Evolutionary conservation across 2,329 filamentous ascomycete genomes (phyloP).

Genomic region (Stromatinia cepivora): DNA sequence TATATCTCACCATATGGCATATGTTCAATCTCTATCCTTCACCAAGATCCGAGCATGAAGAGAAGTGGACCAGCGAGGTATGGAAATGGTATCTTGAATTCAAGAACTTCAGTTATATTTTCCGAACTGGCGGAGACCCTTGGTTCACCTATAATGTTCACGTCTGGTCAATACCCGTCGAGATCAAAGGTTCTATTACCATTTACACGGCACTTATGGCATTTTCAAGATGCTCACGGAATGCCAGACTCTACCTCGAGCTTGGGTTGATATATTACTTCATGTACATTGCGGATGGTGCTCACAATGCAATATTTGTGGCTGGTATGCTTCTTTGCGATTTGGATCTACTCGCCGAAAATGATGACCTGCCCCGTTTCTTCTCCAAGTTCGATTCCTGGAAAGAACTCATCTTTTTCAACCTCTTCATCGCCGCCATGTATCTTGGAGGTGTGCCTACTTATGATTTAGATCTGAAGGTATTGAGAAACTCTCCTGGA

Average conservation of each 20-base stretch:
- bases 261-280: constrained; percentile 61
- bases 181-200: constrained; percentile 63
- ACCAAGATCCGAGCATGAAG: constrained; percentile 25
- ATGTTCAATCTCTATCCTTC: constrained; percentile 33
- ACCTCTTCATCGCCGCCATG: constrained; percentile 53
- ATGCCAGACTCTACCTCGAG: constrained; percentile 56
- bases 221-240: constrained; percentile 55
- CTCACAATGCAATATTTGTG: constrained; percentile 60
- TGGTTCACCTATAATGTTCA: constrained; percentile 61
- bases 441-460: constrained; percentile 63
- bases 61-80: constrained; percentile 33
- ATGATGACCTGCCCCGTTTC: constrained; percentile 52
- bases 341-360: constrained; percentile 55
- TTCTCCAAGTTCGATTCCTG: constrained; percentile 49
- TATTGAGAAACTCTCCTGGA: constrained; percentile 55
- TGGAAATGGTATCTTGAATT: constrained; percentile 48
- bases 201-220: constrained; percentile 57
- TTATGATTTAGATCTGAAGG: constrained; percentile 48
- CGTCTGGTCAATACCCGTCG: constrained; percentile 58
- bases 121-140: constrained; percentile 55
- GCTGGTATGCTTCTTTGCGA: constrained; percentile 63
- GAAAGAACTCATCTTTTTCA: constrained; percentile 54
- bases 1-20: constrained; percentile 38
- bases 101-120: constrained; percentile 70
- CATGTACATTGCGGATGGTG: constrained; percentile 66